Evolutionary conservation across 768 basidiomycete species (phyloP), one percentile per base, ranked within the genome.

Genomic region (Boletus bicolor): DNA sequence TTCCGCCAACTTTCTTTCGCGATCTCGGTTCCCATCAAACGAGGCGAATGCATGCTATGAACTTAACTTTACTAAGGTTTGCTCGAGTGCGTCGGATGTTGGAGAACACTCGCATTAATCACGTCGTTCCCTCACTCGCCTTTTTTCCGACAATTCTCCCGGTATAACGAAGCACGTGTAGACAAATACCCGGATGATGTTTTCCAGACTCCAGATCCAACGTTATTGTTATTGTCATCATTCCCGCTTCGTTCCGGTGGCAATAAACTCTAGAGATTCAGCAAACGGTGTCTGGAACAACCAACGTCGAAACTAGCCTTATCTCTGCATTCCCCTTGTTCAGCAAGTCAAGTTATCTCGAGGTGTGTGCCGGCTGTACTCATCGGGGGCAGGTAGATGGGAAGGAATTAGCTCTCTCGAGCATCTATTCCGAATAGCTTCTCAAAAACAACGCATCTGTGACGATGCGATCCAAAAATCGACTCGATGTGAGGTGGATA

Each of bases 1-100:
- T 54, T 21, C 44, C 38, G 32, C 49, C 47, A 38, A 48, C 6
- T n/a, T 50, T 49, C 34, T 39, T 51, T 44, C 39, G 45, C 58
- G 45, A 38, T 39, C 47, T 64, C 61, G 50, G 54, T 58, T 64
- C 61, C 21, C 48, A 48, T 49, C 30, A 42, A 53, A 69, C 59
- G 66, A 57, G 65, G 68, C 51, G 44, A 47, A 51, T 46, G 58
- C 54, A 30, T 66, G 68, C 51, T 24, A 19, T 36, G 35, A 67
- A 67, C 67, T 41, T 56, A 57, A 66, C 62, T 41, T 59, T 64
- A 41, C 36, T 15, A 32, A 42, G 9, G 42, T 28, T 47, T 38
- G 32, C 32, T 43, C 14, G 38, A 32, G 26, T n/a, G 24, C n/a
- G 39, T 24, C 26, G 21, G 37, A 44, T 42, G 38, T 15, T 37